phyloP scores from a whole-genome alignment of 495 filamentous ascomycete genomes.

The Daldinia grandis region DNA sequence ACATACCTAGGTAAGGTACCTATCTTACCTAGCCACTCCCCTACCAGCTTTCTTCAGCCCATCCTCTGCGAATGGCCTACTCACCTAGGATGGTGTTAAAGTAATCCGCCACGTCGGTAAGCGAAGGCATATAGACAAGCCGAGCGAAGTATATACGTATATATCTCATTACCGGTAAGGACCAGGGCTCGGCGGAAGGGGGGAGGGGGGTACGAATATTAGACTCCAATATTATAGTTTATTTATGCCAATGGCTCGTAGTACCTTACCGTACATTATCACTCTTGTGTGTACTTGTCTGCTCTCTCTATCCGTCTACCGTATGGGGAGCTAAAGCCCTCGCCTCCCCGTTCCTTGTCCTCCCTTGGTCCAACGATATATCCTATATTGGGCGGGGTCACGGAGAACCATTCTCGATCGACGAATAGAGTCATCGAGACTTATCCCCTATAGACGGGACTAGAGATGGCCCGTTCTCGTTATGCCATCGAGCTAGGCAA shows the following conservation, averaged over 20 bases:
- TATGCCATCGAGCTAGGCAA: slow-evolving; percentile 45
- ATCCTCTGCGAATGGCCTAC: slow-evolving; percentile 2
- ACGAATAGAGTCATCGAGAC: slow-evolving; percentile 58
- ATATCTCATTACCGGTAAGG: slow-evolving; percentile 22
- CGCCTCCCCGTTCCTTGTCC: slow-evolving; percentile 39
- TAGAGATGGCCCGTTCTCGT: slow-evolving; percentile 44
- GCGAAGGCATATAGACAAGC: slow-evolving; percentile 1
- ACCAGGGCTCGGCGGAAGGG: slow-evolving; percentile 25
- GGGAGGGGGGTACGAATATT: slow-evolving; percentile 21
- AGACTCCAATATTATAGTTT: slow-evolving; percentile 28
- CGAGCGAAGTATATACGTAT: slow-evolving; percentile 12
- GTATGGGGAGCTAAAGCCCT: slow-evolving; percentile 28
- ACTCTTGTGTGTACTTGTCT: slow-evolving; percentile 19
- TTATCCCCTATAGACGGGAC: slow-evolving; percentile 54
- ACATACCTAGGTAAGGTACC: no score
- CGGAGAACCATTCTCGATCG: slow-evolving; percentile 45
- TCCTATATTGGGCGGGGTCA: slow-evolving; percentile 55
- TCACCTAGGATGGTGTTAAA: slow-evolving; percentile 14
- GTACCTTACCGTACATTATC: slow-evolving; percentile 24
- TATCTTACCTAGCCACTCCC: slow-evolving; percentile 14
- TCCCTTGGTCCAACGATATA: slow-evolving; percentile 42
- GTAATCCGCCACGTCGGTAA: background rate
- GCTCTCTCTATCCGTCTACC: slow-evolving; percentile 8
- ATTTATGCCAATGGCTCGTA: slow-evolving; percentile 21
- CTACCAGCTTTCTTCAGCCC: no score